A percentile compares a stretch with the other conserved stretches of the same genome.
Conservation (phyloP, 495 filamentous ascomycete genomes). For the Talaromyces thailandensis region DNA sequence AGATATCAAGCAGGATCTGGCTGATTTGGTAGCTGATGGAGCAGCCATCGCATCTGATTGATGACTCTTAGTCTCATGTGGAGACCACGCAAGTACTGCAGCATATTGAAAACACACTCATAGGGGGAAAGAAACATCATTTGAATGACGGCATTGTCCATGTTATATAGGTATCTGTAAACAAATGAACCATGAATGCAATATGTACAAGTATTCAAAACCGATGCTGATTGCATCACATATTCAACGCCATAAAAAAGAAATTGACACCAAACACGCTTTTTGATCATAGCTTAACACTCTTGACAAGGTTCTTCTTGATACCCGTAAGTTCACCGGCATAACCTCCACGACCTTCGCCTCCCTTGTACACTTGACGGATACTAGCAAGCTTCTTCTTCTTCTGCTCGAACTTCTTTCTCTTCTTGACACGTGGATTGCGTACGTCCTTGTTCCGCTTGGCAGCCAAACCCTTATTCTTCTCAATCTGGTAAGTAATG, state of each 20-base stretch:
- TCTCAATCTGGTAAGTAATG: constrained; percentile 85
- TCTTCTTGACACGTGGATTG: constrained; percentile 97
- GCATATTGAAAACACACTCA: not conserved
- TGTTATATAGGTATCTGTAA: not conserved
- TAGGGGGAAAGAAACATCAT: not conserved
- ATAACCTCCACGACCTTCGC: constrained; percentile 81
- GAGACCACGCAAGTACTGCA: not conserved
- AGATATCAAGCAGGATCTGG: constrained; percentile 4
- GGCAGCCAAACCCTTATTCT: constrained; percentile 92
- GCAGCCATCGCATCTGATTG: not conserved
- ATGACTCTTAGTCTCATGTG: not conserved
- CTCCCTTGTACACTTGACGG: constrained; percentile 78
- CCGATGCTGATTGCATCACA: not conserved
- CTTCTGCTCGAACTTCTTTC: constrained; percentile 85
- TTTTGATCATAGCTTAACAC: constrained; percentile 62
- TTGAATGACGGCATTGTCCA: not conserved
- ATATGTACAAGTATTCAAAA: not conserved
- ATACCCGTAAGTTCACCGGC: constrained; percentile 91
- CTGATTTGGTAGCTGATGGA: not conserved
- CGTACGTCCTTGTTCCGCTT: constrained; percentile 84
- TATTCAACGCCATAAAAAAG: not conserved
- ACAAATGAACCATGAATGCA: not conserved
- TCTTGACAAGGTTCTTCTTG: constrained; percentile 87
- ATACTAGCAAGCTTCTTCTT: constrained; percentile 87
- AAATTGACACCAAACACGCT: not conserved